Evolutionary conservation across 768 basidiomycete genomes (phyloP), one percentile per base, ranked within the genome.

Genomic region (Rhodotorula diobovata): DNA sequence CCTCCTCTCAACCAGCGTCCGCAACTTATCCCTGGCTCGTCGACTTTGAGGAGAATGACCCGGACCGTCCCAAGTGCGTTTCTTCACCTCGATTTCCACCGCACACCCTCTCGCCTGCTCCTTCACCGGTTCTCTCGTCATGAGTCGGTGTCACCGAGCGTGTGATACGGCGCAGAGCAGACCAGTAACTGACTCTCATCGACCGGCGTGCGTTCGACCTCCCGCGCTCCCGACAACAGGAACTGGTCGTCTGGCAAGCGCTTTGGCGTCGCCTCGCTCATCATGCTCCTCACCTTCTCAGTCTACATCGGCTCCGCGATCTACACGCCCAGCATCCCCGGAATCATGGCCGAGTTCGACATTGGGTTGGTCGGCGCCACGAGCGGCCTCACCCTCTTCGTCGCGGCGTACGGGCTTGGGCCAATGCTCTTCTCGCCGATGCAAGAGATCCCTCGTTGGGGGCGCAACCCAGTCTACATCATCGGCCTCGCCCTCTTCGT

Each of bases 401-500:
- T 82, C 35, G 63, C 72, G 15, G 81, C 77, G 4, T 82, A 82
- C 75, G 82, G 80, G 16, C 70, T 81, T 23, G 80, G 79, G 4
- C 78, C 78, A 0, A 71, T 77, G 66, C 45, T 79, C 61, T 68
- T 77, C 45, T 63, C 77, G 18, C 77, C 78, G 0, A 56, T 79
- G 54, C 74, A 79, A 6, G 82, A 82, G 60, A 76, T 82, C 35
- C 78, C 81, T 0, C 39, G 65, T 0, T 75, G 82, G 46, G 82
- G 82, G 5, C 70, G 82, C 4, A 80, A 77, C 48, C 68, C 78
- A 2, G 76, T 79, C 32, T 82, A 83, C 72, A 79, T 82, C 64
- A 73, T 78, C 71, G 80, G 79, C 16, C 75, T 82, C 43, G 54
- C 75, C 54, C 54, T 82, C 62, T 82, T 80, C 67, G 76, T 79